phyloP scores from a whole-genome alignment of 805 yeast species.

The Novakomyces olei region DNA sequence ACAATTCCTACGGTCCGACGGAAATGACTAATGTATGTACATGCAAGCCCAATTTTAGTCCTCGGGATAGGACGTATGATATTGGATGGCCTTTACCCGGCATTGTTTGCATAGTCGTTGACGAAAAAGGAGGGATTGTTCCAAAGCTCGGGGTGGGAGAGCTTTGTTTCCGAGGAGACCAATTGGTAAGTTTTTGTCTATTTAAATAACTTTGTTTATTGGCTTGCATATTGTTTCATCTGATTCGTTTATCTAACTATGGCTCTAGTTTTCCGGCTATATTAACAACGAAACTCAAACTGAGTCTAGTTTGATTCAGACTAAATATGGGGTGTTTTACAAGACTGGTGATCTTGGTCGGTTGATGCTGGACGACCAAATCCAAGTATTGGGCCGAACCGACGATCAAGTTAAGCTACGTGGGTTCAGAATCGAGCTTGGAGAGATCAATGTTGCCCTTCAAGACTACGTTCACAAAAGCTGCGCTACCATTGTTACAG shows the following conservation, averaged over 20 bases:
- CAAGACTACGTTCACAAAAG: slow-evolving; percentile 3
- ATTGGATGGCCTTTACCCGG: slow-evolving; percentile 11
- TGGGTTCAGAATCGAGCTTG: slow-evolving; percentile 15
- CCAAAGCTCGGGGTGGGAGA: slow-evolving; percentile 13
- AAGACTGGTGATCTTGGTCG: slow-evolving; percentile 14
- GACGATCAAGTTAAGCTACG: slow-evolving; percentile 15
- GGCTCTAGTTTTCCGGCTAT: too few relatives aligned
- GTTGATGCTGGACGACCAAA: slow-evolving; percentile 8
- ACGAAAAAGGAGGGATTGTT: slow-evolving; percentile 9
- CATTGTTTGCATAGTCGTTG: slow-evolving; percentile 6
- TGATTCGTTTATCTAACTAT: too few relatives aligned
- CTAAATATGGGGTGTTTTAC: slow-evolving; percentile 16
- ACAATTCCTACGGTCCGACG: slow-evolving; percentile 12
- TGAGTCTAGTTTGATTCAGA: too few relatives aligned
- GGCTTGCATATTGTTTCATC: too few relatives aligned
- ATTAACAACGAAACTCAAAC: slow-evolving; percentile 10
- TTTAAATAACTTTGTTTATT: slow-evolving; percentile 10
- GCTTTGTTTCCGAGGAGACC: too few relatives aligned
- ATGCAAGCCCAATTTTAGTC: slow-evolving; percentile 10
- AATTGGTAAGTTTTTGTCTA: too few relatives aligned
- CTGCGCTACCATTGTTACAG: slow-evolving; percentile 6
- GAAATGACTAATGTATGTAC: slow-evolving; percentile 12
- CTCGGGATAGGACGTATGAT: slow-evolving; percentile 10
- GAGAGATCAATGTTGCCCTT: slow-evolving; percentile 12
- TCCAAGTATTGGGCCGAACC: slow-evolving; percentile 12